Evolutionary conservation across 169 alveolate genomes (phyloP), one percentile per base, ranked within the genome.

Genomic region (Plasmodium inui): DNA sequence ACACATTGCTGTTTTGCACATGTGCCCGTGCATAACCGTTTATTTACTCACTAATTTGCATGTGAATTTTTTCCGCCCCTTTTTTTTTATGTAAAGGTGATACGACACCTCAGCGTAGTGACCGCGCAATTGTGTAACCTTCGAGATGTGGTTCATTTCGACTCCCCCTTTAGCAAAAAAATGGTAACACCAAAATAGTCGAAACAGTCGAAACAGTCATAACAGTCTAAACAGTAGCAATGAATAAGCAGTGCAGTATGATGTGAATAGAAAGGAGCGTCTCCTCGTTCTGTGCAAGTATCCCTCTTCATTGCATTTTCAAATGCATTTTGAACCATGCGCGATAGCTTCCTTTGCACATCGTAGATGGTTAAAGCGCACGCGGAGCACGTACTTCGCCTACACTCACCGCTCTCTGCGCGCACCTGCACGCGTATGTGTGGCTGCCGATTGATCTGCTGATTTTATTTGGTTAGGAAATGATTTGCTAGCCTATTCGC

Each of bases 311-410:
- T 30, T 78, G 55, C 22, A 3, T 50, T 37, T 81, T 80, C 26
- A 46, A n/a, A 46, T 80, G 70, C 37, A 80, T 46, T 37, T 37
- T 80, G 86, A n/a, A 46, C 74, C 37, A 80, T 46, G 28, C n/a
- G 22, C 4, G 34, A 53, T 46, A 81, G 53, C 76, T 79, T 32
- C 55, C 32, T 81, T 46, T 81, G 67, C 78, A 28, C 70, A 81
- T 12, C 19, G 53, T 46, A 81, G 78, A 17, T 50, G 32, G 61
- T 30, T 19, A 50, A 53, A 80, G 28, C 26, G 32, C 3, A 32
- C 0, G 2, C 30, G 19, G 41, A 76, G 19, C 12, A 80, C 0
- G 53, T 19, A 41, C 22, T 22, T 80, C 61, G 8, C 61, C 17
- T 50, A 55, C 7, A 55, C 71, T 0, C 26, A 55, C 26, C n/a